phyloP scores from a whole-genome alignment of 805 yeast species.

The Candida methanosorbosa region DNA sequence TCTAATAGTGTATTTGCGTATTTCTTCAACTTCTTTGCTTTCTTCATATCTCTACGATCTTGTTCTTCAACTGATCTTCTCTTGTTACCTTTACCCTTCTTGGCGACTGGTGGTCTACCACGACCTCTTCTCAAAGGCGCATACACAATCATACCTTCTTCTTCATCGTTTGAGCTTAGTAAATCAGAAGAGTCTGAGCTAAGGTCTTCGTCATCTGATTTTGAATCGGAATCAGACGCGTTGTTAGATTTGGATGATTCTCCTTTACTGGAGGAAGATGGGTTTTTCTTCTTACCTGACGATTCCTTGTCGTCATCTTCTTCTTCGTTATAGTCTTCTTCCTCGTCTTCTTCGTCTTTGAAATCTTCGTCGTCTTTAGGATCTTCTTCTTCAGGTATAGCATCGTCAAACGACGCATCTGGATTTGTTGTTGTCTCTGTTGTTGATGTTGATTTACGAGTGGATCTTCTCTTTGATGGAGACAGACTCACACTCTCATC shows the following conservation, averaged over 20 bases:
- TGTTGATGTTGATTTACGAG: not conserved
- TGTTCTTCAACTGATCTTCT: slow-evolving; percentile 11
- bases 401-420: not conserved
- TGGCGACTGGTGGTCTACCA: slow-evolving; percentile 21
- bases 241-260: slow-evolving; percentile 1
- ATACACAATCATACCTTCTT: slow-evolving; percentile 6
- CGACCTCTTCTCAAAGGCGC: slow-evolving; percentile 18
- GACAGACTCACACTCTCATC: too few species aligned
- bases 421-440: too few species aligned
- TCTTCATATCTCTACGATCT: slow-evolving; percentile 33
- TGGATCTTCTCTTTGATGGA: not conserved
- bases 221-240: slow-evolving; percentile 5
- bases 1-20: slow-evolving; percentile 34
- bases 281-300: slow-evolving; percentile 9
- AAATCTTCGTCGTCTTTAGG: slow-evolving; percentile 9
- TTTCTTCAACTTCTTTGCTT: slow-evolving; percentile 25
- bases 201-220: slow-evolving; percentile 13
- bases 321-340: slow-evolving; percentile 14
- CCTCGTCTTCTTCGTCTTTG: slow-evolving; percentile 10
- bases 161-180: slow-evolving; percentile 17
- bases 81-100: slow-evolving; percentile 15
- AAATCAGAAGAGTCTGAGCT: slow-evolving; percentile 16
- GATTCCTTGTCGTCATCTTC: slow-evolving; percentile 14
- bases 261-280: slow-evolving; percentile 7
- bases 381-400: slow-evolving; percentile 6